A percentile compares a stretch with the other conserved stretches of the same genome.
Evolutionary conservation across 2,329 filamentous ascomycete genomes (phyloP).

Genomic region (Parafenestella ontariensis): DNA sequence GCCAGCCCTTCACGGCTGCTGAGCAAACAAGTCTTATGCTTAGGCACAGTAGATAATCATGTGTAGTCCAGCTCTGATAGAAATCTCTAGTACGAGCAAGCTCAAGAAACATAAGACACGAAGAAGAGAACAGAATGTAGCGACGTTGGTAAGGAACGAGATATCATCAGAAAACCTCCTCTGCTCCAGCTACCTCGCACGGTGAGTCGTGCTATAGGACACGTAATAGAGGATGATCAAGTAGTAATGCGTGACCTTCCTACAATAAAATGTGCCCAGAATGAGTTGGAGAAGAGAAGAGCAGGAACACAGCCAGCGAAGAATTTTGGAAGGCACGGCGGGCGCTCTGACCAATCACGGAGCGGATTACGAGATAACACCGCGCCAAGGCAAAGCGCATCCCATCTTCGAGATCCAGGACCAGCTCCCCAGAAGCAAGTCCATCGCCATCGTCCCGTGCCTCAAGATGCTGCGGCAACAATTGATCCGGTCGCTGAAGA

Average conservation of each 20-base stretch:
- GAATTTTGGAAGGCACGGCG: slow-evolving; percentile 35
- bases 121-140: slow-evolving; percentile 55
- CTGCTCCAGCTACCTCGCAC: slow-evolving; percentile 71
- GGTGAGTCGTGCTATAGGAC: slow-evolving; percentile 63
- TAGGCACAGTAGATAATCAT: too few species aligned
- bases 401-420: slow-evolving; percentile 33
- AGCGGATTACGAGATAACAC: slow-evolving; percentile 19
- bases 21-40: too few species aligned
- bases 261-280: slow-evolving; percentile 72
- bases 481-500: slow-evolving; percentile 67
- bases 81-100: too few species aligned
- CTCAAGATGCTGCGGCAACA: slow-evolving; percentile 68
- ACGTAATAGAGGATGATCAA: slow-evolving; percentile 68
- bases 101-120: too few species aligned
- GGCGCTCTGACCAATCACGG: slow-evolving; percentile 43
- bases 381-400: slow-evolving; percentile 21
- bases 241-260: slow-evolving; percentile 59
- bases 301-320: slow-evolving; percentile 14
- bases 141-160: slow-evolving; percentile 72
- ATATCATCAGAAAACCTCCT: slow-evolving; percentile 65
- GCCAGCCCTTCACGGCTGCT: too few species aligned
- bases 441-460: slow-evolving; percentile 39
- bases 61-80: too few species aligned
- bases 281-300: slow-evolving; percentile 60
- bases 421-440: slow-evolving; percentile 30